phyloP scores from a whole-genome alignment of 768 basidiomycete genomes.

The Brasilioporus rufonigricans region DNA sequence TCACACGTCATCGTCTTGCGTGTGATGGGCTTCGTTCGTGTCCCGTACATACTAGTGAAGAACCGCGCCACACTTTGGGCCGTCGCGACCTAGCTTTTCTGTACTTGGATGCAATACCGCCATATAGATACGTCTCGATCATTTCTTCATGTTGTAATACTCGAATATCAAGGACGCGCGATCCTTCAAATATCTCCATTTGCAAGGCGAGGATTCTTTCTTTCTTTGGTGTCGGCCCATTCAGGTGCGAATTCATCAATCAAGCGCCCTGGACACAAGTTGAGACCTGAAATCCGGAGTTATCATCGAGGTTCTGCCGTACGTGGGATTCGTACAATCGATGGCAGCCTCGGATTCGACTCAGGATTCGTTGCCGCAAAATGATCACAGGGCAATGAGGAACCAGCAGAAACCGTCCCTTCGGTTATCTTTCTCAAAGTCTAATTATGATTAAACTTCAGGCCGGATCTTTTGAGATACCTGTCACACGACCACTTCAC shows the following conservation, averaged over 20 bases:
- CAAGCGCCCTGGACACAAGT: not conserved
- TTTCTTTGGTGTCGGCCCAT: not conserved
- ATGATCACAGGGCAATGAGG: not conserved
- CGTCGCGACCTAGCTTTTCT: conserved; percentile 1
- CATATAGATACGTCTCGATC: conserved; percentile 2
- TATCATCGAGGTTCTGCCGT: conserved; percentile 9
- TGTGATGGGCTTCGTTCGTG: conserved; percentile 1
- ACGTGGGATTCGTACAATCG: conserved; percentile 2
- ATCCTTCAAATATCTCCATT: not conserved
- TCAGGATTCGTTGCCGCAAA: not conserved
- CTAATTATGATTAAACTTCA: not conserved
- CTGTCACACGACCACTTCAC: not conserved
- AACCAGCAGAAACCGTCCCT: not conserved
- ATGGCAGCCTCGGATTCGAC: conserved; percentile 4
- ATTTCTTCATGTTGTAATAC: not conserved
- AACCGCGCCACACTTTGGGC: conserved; percentile 2
- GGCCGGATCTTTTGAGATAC: not conserved
- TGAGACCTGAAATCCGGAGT: not conserved
- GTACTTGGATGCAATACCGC: conserved; percentile 9
- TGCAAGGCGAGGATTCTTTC: not conserved
- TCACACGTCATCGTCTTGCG: conserved; percentile 16
- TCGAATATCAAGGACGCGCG: not conserved
- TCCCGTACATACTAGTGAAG: conserved; percentile 4
- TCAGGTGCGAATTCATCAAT: not conserved
- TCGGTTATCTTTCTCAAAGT: not conserved